Evolutionary conservation across 2,329 filamentous ascomycete species (phyloP).

Genomic region (Fusarium sp.): DNA sequence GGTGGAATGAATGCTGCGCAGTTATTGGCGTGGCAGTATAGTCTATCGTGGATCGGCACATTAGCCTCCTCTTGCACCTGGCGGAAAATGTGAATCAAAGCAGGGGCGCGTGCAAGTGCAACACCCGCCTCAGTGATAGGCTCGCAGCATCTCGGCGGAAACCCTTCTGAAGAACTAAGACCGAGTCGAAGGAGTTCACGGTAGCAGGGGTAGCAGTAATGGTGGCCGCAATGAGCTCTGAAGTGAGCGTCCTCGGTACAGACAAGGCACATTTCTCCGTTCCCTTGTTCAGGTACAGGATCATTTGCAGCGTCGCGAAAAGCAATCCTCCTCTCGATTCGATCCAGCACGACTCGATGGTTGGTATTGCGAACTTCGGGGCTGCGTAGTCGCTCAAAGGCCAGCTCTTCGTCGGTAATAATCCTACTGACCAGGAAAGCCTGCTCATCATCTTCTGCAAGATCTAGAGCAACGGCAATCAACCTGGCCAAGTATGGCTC

Average conservation of each 20-base stretch:
- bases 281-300: background rate
- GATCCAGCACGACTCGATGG: constrained; percentile 21
- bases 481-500: constrained; percentile 24
- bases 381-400: constrained; percentile 18
- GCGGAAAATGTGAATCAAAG: constrained; percentile 32
- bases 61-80: constrained; percentile 28
- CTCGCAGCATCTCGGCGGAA: constrained; percentile 39
- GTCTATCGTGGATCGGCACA: background rate
- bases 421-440: constrained; percentile 31
- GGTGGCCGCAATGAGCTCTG: constrained; percentile 22
- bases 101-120: constrained; percentile 12
- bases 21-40: constrained; percentile 36
- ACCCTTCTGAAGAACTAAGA: constrained; percentile 27
- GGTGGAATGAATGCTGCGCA: constrained; percentile 38
- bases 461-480: constrained; percentile 33
- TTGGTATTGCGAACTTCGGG: constrained; percentile 20
- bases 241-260: constrained; percentile 18
- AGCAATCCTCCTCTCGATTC: constrained; percentile 12
- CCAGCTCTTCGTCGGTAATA: constrained; percentile 36
- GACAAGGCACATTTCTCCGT: constrained; percentile 25
- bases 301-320: background rate
- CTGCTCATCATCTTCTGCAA: constrained; percentile 30
- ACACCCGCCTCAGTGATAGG: constrained; percentile 26
- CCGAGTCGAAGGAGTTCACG: constrained; percentile 31
- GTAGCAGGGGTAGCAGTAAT: constrained; percentile 35